Evolutionary conservation across 2,329 filamentous ascomycete species (phyloP), one percentile per base, ranked within the genome.

Genomic region (Huntiella savannae): DNA sequence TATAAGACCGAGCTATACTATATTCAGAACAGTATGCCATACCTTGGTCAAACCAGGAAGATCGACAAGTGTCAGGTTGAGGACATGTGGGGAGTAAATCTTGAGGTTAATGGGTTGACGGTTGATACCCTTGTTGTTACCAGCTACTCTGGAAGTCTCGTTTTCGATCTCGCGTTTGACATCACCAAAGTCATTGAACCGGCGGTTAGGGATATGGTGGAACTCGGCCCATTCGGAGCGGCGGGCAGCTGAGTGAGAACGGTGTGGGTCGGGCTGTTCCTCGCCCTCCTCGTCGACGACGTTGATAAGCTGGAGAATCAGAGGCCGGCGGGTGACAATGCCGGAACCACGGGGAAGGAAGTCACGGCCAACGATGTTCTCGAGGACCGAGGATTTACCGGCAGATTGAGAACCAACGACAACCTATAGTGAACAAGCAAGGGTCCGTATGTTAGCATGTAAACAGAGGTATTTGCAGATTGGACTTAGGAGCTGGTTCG

Each of bases 301-400:
- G 59, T 98, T 98, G 76, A 98, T 96, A 59, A 98, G 81, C 63
- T 98, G 91, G 50, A 98, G 75, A 56, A 98, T 95, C 56, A 98
- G 73, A 48, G 91, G 91, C 57, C 91, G 76, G 52, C 91, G 75
- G 48, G 91, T 98, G 52, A 95, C 87, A 62, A 98, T 96, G 61
- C 91, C 91, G 60, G 85, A 93, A 57, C 91, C 91, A 61, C 91
- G 82, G 49, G 91, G 91, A 46, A 98, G 71, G 63, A 98, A 98
- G 65, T 98, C 91, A 63, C 88, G 77, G 57, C 91, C 91, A 57
- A 98, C 91, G 55, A 98, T 94, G 64, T 98, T 98, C 67, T 98
- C 91, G 53, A 98, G 79, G 19, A 98, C 91, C 5, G 91, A 96
- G 12, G 88, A 96, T 68, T 98, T 98, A 59, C 91, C 91, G 48